Base-by-base conservation (phyloP, 2,329 filamentous ascomycete genomes). In the Penicillium sp. region DNA sequence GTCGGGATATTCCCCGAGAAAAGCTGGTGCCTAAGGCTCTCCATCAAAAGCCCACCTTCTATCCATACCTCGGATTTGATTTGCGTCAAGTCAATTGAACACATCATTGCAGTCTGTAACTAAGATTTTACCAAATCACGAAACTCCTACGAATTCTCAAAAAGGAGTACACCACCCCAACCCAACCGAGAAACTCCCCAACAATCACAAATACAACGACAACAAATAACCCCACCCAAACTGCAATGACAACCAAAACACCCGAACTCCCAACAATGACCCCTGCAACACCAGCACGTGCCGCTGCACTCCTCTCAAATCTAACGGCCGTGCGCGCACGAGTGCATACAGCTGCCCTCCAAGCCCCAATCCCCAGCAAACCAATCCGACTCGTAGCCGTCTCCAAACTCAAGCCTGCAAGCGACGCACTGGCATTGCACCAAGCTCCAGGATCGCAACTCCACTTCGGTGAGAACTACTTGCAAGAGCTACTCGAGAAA, bases 381-480 rank as follows among this genome's bases (percentile, higher is more conserved):
- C 59, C 68, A 22, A 62, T 73, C 41, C 88, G 94, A 44, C 83
- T 99, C 37, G 91, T 99, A 40, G 93, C 94, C 28, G 94, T 99
- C 47, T 97, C 92, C 38, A 99, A 99, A 76, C 82, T 97, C 63
- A 97, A 99, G 77, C 93, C 94, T 14, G 90, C 87, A 56, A 89
- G 89, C 67, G 94, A 99, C 73, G 89, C 99, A 67, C 81, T 96
- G 53, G 88, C 91, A 30, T 84, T 99, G 1, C 88, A 95, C 76
- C 80, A 83, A 65, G 74, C 80, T 0, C 79, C 82, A 1, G 73
- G 77, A 30, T 73, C 77, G 1, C 89, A 92, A 52, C 64, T 80
- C 17, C 90, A 99, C 76, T 97, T 97, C 73, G 94, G 94, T 66
- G 94, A 99, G 77, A 99, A 99, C 79, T 99, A 99, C 77, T 82